Conservation (phyloP, 1,284 basidiomycete genomes). For the Rhodotorula mucilaginosa region DNA sequence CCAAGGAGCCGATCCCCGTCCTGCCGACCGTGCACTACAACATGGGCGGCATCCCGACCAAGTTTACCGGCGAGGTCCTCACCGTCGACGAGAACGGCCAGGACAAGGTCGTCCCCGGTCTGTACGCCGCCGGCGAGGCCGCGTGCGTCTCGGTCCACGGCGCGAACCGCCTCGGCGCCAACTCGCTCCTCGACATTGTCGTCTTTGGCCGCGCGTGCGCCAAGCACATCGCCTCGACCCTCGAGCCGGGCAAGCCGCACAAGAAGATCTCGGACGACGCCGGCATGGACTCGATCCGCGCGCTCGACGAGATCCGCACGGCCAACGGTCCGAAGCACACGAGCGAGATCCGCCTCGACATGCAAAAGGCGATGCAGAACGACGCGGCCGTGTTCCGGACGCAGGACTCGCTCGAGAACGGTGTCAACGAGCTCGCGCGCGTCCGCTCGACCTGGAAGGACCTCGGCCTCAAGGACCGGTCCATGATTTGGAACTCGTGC, state of each 20-base stretch:
- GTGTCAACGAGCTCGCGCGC: slow-evolving; percentile 78
- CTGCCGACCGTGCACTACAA: slow-evolving; percentile 73
- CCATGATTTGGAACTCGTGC: slow-evolving; percentile 98
- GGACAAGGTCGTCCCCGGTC: slow-evolving; percentile 91
- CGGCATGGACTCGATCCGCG: slow-evolving; percentile 80
- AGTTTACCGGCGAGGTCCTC: slow-evolving; percentile 95
- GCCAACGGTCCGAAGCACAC: slow-evolving; percentile 80
- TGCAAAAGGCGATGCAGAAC: slow-evolving; percentile 92
- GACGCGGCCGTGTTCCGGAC: slow-evolving; percentile 64
- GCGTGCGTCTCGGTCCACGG: slow-evolving; percentile 99
- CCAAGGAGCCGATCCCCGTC: slow-evolving; percentile 98
- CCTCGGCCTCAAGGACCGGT: slow-evolving; percentile 94
- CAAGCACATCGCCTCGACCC: slow-evolving; percentile 92
- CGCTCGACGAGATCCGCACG: slow-evolving; percentile 83
- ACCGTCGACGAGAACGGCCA: slow-evolving; percentile 82
- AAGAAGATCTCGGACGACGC: slow-evolving; percentile 83
- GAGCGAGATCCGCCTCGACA: slow-evolving; percentile 83
- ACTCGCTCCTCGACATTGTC: slow-evolving; percentile 97
- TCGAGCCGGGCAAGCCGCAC: slow-evolving; percentile 86
- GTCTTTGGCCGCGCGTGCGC: slow-evolving; percentile 98
- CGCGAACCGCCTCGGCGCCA: slow-evolving; percentile 98
- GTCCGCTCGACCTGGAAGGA: slow-evolving; percentile 87
- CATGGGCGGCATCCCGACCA: slow-evolving; percentile 99
- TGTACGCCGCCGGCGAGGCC: slow-evolving; percentile 98
- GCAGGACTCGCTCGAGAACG: slow-evolving; percentile 84